Evolutionary conservation across 441 rosid genomes (phyloP).

Genomic region (Gossypium gossypioides): DNA sequence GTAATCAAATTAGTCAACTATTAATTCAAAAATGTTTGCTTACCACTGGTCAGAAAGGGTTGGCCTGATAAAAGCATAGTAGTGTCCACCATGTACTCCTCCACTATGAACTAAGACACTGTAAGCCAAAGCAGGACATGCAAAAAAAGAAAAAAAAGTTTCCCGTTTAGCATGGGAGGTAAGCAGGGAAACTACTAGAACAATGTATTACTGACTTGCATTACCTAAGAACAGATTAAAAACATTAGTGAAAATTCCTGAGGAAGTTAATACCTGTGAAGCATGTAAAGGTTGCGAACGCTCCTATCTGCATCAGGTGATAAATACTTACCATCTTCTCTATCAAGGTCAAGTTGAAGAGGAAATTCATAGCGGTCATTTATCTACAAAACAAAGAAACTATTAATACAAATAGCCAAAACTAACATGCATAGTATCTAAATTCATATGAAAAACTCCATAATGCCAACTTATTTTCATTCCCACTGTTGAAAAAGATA

Average conservation of each 20-base stretch:
- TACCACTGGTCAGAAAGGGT: slow-evolving; percentile 85
- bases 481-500: neutral
- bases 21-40: slow-evolving; percentile 9
- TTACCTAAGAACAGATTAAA: neutral
- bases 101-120: slow-evolving; percentile 91
- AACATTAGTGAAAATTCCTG: neutral
- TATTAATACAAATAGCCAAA: neutral
- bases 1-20: neutral
- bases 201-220: neutral
- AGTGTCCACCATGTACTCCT: slow-evolving; percentile 88
- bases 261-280: slow-evolving; percentile 52
- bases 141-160: neutral
- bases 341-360: slow-evolving; percentile 85
- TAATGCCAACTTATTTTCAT: neutral
- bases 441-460: neutral
- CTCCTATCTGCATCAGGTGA: slow-evolving; percentile 85
- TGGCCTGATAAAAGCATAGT: slow-evolving; percentile 86
- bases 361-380: slow-evolving; percentile 93
- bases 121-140: slow-evolving; percentile 20
- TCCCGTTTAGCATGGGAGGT: neutral
- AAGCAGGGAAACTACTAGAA: neutral
- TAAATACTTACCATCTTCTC: slow-evolving; percentile 67
- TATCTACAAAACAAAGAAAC: slow-evolving; percentile 38
- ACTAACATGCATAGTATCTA: neutral
- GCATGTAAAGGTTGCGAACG: slow-evolving; percentile 81